Percentiles rank a stretch among this genome's conserved stretches.
Evolutionary conservation across 176 grass and related monocot genomes (phyloP).

Genomic region (Eragrostis nindensis): DNA sequence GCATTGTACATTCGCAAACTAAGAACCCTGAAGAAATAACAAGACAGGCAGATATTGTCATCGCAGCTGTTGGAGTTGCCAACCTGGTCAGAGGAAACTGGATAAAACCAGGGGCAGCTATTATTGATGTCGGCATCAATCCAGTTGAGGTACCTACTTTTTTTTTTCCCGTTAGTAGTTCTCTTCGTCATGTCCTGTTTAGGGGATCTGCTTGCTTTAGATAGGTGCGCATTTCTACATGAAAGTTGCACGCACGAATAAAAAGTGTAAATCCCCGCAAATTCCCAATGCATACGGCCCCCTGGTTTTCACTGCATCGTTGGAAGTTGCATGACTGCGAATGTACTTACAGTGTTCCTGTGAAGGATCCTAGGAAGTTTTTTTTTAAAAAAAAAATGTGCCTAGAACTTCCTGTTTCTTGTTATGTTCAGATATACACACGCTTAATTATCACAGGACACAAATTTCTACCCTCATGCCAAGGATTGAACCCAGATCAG

Average conservation of each 20-base stretch:
- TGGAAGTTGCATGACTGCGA: background rate
- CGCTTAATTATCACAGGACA: background rate
- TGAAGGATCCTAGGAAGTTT: constrained; percentile 9
- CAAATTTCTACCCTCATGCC: background rate
- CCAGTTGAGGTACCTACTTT: constrained; percentile 69
- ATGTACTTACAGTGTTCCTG: background rate
- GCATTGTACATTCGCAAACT: constrained; percentile 92
- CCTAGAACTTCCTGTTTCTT: background rate
- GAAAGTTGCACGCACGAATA: background rate
- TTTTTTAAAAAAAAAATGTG: too few species aligned
- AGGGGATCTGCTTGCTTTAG: background rate
- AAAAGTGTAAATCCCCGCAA: background rate
- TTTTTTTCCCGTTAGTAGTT: background rate
- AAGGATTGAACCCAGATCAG: background rate
- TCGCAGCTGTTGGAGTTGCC: constrained; percentile 87
- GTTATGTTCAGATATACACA: constrained; percentile 6
- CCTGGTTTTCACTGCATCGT: background rate
- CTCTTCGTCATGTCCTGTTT: background rate
- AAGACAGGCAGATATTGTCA: constrained; percentile 92
- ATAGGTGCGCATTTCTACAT: background rate
- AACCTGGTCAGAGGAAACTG: constrained; percentile 89
- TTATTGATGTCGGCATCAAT: constrained; percentile 99
- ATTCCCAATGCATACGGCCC: background rate
- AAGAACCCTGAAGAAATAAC: constrained; percentile 86
- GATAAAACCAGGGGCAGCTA: constrained; percentile 89